Percentiles rank a stretch among this genome's conserved stretches.
Conservation (phyloP, 352 stramenopile species). For the Phytophthora sansomeana region DNA sequence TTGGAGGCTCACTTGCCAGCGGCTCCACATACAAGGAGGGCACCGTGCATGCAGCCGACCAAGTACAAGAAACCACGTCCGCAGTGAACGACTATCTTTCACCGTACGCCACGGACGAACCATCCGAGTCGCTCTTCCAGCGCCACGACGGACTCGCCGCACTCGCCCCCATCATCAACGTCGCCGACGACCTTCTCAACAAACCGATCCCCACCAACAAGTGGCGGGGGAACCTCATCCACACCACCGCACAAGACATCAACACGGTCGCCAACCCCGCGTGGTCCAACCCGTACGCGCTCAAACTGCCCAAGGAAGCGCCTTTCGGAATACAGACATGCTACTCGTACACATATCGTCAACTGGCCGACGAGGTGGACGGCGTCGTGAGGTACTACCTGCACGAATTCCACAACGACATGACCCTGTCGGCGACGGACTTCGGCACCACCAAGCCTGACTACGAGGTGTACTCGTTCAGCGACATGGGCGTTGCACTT, state of each 20-base stretch:
- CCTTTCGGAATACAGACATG: too few species aligned
- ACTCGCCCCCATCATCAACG: constrained; percentile 52
- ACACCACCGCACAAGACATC: constrained; percentile 50
- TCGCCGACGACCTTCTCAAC: constrained; percentile 31
- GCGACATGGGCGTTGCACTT: constrained; percentile 57
- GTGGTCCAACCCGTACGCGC: constrained; percentile 71
- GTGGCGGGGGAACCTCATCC: constrained; percentile 77
- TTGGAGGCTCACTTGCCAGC: constrained; percentile 18
- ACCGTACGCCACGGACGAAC: constrained; percentile 34
- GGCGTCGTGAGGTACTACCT: constrained; percentile 56
- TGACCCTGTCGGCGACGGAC: constrained; percentile 58
- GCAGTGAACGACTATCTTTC: constrained; percentile 25
- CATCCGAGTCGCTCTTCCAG: constrained; percentile 44
- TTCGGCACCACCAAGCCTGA: constrained; percentile 44
- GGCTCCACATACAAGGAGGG: constrained; percentile 21
- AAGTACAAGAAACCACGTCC: constrained; percentile 8
- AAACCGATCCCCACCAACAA: constrained; percentile 68
- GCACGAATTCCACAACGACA: constrained; percentile 60
- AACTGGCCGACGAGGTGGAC: constrained; percentile 43
- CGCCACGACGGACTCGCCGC: constrained; percentile 42
- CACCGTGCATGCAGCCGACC: constrained; percentile 23
- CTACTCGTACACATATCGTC: constrained; percentile 55
- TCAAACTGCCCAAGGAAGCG: too few species aligned
- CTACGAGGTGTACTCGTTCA: constrained; percentile 63
- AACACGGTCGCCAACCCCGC: constrained; percentile 48